Evolutionary conservation across 805 yeast genomes (phyloP), one percentile per base, ranked within the genome.

Genomic region (Candida adriatica): DNA sequence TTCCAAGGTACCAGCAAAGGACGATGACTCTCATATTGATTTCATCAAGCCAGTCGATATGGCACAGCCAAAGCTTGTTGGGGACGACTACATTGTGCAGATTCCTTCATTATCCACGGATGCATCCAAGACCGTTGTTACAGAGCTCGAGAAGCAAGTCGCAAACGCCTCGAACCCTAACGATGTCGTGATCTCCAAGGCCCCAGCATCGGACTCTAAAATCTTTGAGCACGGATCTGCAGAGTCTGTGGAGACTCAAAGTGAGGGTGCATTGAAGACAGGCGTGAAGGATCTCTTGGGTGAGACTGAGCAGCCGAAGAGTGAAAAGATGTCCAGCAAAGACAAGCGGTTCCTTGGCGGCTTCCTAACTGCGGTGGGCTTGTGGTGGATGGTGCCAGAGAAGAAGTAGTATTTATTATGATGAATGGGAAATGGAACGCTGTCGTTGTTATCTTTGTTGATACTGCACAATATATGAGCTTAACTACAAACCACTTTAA

Each of bases 21-120:
- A 75, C 30, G 81, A 75, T 43, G 33, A 56, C 5, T 73, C 80
- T 7, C 68, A 73, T 24, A 75, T 75, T 39, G 83, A 76, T 49
- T 68, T 66, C 26, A 73, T 58, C 55, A 68, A 61, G 43, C 53
- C 55, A 4, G 48, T 49, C 21, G 55, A 55, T 33, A 33, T 49
- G 21, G 26, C 38, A 51, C 68, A 27, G 62, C 61, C 46, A 53
- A 68, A 20, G 59, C 66, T 30, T 52, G 70, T 49, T 52, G 62
- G 46, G 62, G 70, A 49, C 61, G 76, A 74, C 64, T 70, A 56
- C 30, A 49, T 51, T 8, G 58, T 65, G 37, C 44, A 53, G 30
- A 48, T 55, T 17, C 65, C 65, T 26, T 71, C 72, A 31, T 65
- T 73, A 3, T 62, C 71, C 21, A 62, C 66, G 27, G 66, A 67